phyloP scores from a whole-genome alignment of 2,329 filamentous ascomycete genomes.

The Fusarium duplospermum region DNA sequence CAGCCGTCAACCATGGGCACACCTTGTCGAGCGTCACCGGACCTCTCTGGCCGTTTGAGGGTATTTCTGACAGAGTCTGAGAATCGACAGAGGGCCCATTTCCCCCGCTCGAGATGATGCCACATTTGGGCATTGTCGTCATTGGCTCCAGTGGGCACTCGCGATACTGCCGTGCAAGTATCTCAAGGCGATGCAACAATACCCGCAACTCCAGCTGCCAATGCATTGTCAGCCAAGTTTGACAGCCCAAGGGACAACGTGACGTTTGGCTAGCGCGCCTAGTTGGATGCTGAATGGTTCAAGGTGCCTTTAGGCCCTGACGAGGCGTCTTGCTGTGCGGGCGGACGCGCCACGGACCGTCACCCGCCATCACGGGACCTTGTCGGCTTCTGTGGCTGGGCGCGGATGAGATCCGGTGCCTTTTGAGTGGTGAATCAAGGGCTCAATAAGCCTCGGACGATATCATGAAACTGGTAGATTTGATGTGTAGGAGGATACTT shows the following conservation, averaged over 20 bases:
- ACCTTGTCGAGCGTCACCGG: slow-evolving; percentile 35
- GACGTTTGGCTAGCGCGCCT: slow-evolving; percentile 6
- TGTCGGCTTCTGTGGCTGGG: slow-evolving; percentile 23
- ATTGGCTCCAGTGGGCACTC: slow-evolving; percentile 5
- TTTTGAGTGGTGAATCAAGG: background rate
- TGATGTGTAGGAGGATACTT: background rate
- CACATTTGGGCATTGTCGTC: slow-evolving; percentile 24
- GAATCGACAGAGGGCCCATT: slow-evolving; percentile 6
- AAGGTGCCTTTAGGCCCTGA: background rate
- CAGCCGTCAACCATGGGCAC: slow-evolving; percentile 21
- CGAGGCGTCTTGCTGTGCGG: slow-evolving; percentile 27
- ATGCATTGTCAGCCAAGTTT: slow-evolving; percentile 3
- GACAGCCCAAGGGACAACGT: slow-evolving; percentile 20
- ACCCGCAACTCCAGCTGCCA: slow-evolving; percentile 13
- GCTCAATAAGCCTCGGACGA: background rate
- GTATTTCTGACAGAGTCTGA: slow-evolving; percentile 14
- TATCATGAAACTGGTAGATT: slow-evolving; percentile 10
- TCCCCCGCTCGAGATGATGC: slow-evolving; percentile 26
- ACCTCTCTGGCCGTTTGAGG: slow-evolving; percentile 24
- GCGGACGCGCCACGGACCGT: slow-evolving; percentile 42
- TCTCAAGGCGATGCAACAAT: background rate
- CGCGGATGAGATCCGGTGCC: slow-evolving; percentile 19
- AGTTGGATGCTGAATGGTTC: background rate
- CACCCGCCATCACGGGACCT: slow-evolving; percentile 36
- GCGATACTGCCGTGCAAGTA: background rate